Evolutionary conservation across 1,139 yeast genomes (phyloP), one percentile per base, ranked within the genome.

Genomic region (Pichia kudriavzevii): DNA sequence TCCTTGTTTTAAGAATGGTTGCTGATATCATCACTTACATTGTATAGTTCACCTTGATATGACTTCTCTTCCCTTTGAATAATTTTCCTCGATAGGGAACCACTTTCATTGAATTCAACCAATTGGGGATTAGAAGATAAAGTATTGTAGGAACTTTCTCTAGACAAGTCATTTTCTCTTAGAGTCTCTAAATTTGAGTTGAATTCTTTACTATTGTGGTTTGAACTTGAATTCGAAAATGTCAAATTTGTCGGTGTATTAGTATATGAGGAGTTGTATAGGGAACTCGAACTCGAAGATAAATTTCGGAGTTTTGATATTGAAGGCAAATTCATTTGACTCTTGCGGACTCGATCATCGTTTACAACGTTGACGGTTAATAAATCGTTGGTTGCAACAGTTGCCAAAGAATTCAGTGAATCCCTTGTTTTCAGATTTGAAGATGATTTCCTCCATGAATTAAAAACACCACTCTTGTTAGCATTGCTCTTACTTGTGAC

Each of bases 311-410:
- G 23, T 12, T 30, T 31, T 16, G 36, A 28, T 10, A 30, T 13
- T 22, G 22, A 22, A 13, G 53, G 41, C 38, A 50, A 40, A 24
- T 47, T 42, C 37, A 50, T 32, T 38, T 56, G 60, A 27, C 59
- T 53, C 32, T 50, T 49, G 42, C 64, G 63, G 28, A 58, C 57
- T 22, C 63, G 50, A 28, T 59, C 58, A 31, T 63, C 62, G 46
- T 76, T 80, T 16, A 77, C 81, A 17, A 84, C 88, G 49, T 88
- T 71, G 26, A 91, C 85, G 8, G 87, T 80, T 51, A 85, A 70
- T 31, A 87, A 66, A 56, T 85, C 93, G 39, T 79, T 87, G 0
- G 95, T 83, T 32, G 91, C 79, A 19, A 87, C 91, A 0, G 95
- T 85, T 23, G 91, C 88, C 44, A 82, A 53, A 1, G 95, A 82